Conservation (phyloP, 169 alveolate species). For the Ichthyophthirius multifiliis region DNA sequence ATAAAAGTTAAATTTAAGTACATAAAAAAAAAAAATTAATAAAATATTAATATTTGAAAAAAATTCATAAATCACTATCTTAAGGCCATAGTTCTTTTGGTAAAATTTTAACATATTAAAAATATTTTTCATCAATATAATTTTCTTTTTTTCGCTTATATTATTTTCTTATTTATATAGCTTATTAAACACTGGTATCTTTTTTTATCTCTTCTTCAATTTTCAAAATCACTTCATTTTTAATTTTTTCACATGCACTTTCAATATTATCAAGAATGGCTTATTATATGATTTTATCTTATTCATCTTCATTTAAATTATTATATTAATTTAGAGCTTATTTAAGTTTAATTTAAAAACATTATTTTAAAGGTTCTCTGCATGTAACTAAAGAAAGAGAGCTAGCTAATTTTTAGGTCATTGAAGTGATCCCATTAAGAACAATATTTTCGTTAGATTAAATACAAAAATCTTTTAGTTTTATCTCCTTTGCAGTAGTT, state of each 20-base stretch:
- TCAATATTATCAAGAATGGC: conserved; percentile 93
- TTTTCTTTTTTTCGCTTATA: conserved; percentile 13
- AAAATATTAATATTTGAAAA: no score
- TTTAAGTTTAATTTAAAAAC: conserved; percentile 89
- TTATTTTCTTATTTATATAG: conserved; percentile 59
- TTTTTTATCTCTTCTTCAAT: conserved; percentile 88
- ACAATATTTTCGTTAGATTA: conserved; percentile 92
- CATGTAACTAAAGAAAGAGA: conserved; percentile 95
- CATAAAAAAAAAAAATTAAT: no score
- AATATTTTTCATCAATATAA: conserved; percentile 47
- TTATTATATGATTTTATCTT: conserved; percentile 83
- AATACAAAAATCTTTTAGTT: conserved; percentile 94
- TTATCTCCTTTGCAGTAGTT: conserved; percentile 94
- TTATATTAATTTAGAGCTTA: conserved; percentile 66
- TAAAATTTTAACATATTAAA: conserved; percentile 34
- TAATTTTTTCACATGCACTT: conserved; percentile 93
- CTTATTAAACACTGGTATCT: conserved; percentile 58
- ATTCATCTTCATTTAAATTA: conserved; percentile 75
- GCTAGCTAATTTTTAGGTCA: conserved; percentile 93
- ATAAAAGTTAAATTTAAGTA: no score
- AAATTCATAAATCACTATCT: no score
- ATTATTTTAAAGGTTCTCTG: conserved; percentile 92
- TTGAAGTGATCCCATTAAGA: conserved; percentile 90
- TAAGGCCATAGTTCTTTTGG: conserved; percentile 82
- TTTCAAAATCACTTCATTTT: conserved; percentile 92